Evolutionary conservation across 129 eudicot species (phyloP).

Genomic region (Escallonia herrerae): DNA sequence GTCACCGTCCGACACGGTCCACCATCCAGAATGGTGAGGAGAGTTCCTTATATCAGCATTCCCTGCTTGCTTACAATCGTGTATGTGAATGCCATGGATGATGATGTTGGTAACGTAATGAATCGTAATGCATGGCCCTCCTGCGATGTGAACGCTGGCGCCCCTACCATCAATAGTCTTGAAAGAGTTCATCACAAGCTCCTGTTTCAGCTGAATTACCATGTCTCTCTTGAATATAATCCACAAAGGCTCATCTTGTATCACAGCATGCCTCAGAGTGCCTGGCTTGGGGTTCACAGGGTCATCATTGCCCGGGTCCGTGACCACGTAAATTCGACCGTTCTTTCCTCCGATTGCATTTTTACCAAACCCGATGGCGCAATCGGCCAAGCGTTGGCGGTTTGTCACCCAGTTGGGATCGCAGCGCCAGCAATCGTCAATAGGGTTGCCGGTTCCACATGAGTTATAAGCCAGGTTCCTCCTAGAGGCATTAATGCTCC

Average conservation of each 20-base stretch:
- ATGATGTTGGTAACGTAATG: conserved; percentile 70
- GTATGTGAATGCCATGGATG: conserved; percentile 77
- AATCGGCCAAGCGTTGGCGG: conserved; percentile 76
- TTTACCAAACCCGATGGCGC: conserved; percentile 84
- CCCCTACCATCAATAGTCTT: conserved; percentile 95
- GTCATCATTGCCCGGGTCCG: conserved; percentile 62
- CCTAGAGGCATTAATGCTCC: conserved; percentile 61
- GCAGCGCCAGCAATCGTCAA: conserved; percentile 96
- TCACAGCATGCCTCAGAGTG: conserved; percentile 69
- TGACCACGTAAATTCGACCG: conserved; percentile 68
- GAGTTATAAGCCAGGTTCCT: conserved; percentile 65
- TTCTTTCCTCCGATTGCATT: conserved; percentile 64
- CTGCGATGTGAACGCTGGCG: conserved; percentile 78
- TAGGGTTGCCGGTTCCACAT: conserved; percentile 77
- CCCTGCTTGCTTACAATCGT: conserved; percentile 67
- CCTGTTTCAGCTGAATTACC: conserved; percentile 61
- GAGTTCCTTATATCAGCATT: conserved; percentile 57
- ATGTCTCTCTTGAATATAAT: conserved; percentile 73
- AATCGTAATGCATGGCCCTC: conserved; percentile 78
- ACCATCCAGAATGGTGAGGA: conserved; percentile 72
- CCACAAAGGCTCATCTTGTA: conserved; percentile 85
- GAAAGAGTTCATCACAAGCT: conserved; percentile 67
- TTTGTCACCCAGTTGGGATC: conserved; percentile 60
- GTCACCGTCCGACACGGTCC: conserved; percentile 80
- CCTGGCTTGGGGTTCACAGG: conserved; percentile 75